Conservation (phyloP, 345 rosid species). For the Toxicodendron radicans region DNA sequence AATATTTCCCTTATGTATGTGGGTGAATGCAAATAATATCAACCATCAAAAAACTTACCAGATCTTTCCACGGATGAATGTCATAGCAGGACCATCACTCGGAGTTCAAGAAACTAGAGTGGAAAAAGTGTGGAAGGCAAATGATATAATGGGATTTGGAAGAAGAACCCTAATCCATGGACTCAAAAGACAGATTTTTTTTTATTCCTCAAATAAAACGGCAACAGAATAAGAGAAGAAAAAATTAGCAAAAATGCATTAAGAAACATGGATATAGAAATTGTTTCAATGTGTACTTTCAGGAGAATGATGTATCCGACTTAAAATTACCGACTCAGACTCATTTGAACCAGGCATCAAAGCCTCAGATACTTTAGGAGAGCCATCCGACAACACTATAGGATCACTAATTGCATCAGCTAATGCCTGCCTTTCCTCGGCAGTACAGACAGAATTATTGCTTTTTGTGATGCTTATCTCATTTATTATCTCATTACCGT, state of each 20-base stretch:
- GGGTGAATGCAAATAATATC: background rate
- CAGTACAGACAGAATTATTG: conserved; percentile 12
- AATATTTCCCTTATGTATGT: background rate
- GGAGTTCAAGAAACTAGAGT: background rate
- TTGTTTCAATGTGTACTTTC: conserved; percentile 95
- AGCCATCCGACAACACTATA: conserved; percentile 42
- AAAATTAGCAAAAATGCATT: conserved; percentile 31
- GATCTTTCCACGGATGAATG: background rate
- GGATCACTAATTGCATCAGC: conserved; percentile 35
- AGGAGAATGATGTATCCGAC: conserved; percentile 98
- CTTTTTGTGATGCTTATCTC: conserved; percentile 17
- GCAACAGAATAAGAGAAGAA: conserved; percentile 23
- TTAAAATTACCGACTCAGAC: conserved; percentile 71
- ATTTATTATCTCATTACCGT: conserved; percentile 12
- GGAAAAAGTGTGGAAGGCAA: background rate
- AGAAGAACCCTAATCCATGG: conserved; percentile 16
- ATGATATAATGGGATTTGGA: background rate
- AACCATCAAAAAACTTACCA: background rate
- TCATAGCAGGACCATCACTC: background rate
- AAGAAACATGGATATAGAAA: conserved; percentile 46
- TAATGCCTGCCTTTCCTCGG: conserved; percentile 24
- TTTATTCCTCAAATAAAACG: conserved; percentile 37
- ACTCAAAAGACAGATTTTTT: conserved; percentile 28
- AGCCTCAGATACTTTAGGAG: conserved; percentile 37
- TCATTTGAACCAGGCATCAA: conserved; percentile 66